Evolutionary conservation across 371 early-diverging fungal genomes (phyloP), one percentile per base, ranked within the genome.

Genomic region (Mortierella sp.): DNA sequence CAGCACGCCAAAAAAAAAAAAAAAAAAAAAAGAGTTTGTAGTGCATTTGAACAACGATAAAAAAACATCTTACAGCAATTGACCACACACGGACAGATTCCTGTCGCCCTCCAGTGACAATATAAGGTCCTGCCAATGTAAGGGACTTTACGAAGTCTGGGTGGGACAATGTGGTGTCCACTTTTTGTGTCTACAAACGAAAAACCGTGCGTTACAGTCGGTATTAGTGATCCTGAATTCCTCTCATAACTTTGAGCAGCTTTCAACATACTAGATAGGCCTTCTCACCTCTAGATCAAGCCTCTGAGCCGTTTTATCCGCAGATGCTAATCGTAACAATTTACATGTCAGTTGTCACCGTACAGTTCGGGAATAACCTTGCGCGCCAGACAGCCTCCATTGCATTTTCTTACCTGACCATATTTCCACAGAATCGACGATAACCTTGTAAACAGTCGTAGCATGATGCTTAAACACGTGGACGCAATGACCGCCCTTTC

Each of bases 81-180:
- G 94, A 91, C 89, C 92, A 95, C 4, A 94, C 84, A 23, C 93
- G 88, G 26, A 95, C 85, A 23, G 83, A 82, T 76, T 95, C 94
- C 76, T 95, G 94, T 21, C 96, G 86, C 17, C 87, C 81, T 7
- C 95, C 96, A 17, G 94, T 93, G 1, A 89, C 70, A 2, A 94
- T 70, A 72, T 90, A 90, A 27, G 86, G 84, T 2, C 88, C 90
- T 12, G 85, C 84, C 9, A 92, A 50, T 0, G 56, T 76, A 31
- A 94, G 56, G 6, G 89, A 86, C 70, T 91, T 93, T 19, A 92
- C 94, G 53, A 90, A 92, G 70, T 94, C 95, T 4, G 92, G 89
- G 72, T 95, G 96, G 42, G 68, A 76, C n/a, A 94, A 76, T 2
- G 81, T 82, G 37, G 87, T 86, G 68, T 93, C 93, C 7, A 82